These are phyloP conservation scores for Alnus rubra DNA, from an alignment of 306 rosid species.

Conservation along the genomic window DNA sequence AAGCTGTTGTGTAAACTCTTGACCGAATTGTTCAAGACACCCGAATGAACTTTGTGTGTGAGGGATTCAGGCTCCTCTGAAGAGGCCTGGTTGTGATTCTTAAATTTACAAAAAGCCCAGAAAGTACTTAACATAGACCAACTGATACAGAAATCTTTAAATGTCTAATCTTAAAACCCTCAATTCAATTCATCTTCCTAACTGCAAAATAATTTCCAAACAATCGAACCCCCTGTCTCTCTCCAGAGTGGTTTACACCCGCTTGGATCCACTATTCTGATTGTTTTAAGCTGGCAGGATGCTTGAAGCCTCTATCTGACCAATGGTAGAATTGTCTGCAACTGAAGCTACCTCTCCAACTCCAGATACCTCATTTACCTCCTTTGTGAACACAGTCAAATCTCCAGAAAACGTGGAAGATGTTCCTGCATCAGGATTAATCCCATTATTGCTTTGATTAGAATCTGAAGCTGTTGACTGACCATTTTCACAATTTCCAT, in stretches of 20 bases:
- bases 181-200: not conserved
- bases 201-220: constrained; percentile 13
- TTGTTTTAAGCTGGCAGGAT: constrained; percentile 16
- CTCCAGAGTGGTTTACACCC: constrained; percentile 16
- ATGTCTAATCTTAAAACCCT: not conserved
- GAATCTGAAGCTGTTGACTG: constrained; percentile 28
- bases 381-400: constrained; percentile 10
- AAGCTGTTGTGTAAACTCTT: not conserved
- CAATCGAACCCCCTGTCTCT: not conserved
- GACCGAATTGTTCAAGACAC: not conserved
- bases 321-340: constrained; percentile 17
- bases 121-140: too few species aligned
- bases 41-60: not conserved
- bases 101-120: too few species aligned
- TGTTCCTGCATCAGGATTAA: constrained; percentile 10
- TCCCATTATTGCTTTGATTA: constrained; percentile 29
- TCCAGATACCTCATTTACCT: constrained; percentile 26
- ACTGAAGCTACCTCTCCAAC: constrained; percentile 25
- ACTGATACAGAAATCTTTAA: not conserved
- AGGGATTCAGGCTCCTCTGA: too few species aligned
- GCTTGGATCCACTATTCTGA: constrained; percentile 28
- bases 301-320: constrained; percentile 20
- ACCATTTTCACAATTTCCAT: constrained; percentile 29
- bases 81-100: too few species aligned
- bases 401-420: constrained; percentile 23